These are phyloP conservation scores for Huntiella moniliformis DNA, from an alignment of 2,329 filamentous ascomycete genomes.

Conservation along the genomic window DNA sequence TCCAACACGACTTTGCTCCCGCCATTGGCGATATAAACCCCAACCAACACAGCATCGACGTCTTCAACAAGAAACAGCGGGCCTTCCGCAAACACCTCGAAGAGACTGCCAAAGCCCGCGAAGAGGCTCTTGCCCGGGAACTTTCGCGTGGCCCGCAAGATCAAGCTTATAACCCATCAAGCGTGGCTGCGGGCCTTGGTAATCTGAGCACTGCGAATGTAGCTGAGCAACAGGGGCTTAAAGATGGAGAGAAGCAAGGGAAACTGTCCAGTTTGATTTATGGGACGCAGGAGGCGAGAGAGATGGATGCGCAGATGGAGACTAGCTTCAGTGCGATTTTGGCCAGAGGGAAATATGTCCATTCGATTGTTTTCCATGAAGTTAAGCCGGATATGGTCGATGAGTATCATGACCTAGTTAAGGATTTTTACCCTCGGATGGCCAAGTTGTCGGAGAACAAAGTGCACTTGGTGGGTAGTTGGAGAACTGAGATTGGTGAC, in stretches of 20 bases:
- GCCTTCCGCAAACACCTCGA: conserved; percentile 69
- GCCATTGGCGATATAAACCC: conserved; percentile 66
- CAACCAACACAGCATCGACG: conserved; percentile 43
- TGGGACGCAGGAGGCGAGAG: conserved; percentile 84
- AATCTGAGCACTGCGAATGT: conserved; percentile 41
- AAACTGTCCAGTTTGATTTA: conserved; percentile 81
- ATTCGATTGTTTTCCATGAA: conserved; percentile 91
- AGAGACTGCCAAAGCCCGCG: conserved; percentile 52
- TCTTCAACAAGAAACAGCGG: conserved; percentile 70
- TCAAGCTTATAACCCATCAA: conserved; percentile 4
- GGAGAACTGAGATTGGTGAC: conserved; percentile 93
- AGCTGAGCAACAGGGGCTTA: conserved; percentile 14
- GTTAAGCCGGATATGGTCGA: conserved; percentile 92
- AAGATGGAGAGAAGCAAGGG: conserved; percentile 45
- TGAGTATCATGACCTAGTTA: conserved; percentile 79
- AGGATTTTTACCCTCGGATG: conserved; percentile 82
- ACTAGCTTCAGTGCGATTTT: conserved; percentile 89
- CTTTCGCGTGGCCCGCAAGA: conserved; percentile 4
- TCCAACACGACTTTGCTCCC: conserved; percentile 35
- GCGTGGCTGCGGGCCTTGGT: conserved; percentile 30
- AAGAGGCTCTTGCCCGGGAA: conserved; percentile 6
- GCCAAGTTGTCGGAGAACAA: conserved; percentile 72
- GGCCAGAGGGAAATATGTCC: conserved; percentile 91
- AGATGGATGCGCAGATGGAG: conserved; percentile 90
- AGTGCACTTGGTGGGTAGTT: conserved; percentile 91